These are phyloP conservation scores for Apiotrichum sp. DNA, from an alignment of 1,284 basidiomycete genomes.

Conservation along the genomic window DNA sequence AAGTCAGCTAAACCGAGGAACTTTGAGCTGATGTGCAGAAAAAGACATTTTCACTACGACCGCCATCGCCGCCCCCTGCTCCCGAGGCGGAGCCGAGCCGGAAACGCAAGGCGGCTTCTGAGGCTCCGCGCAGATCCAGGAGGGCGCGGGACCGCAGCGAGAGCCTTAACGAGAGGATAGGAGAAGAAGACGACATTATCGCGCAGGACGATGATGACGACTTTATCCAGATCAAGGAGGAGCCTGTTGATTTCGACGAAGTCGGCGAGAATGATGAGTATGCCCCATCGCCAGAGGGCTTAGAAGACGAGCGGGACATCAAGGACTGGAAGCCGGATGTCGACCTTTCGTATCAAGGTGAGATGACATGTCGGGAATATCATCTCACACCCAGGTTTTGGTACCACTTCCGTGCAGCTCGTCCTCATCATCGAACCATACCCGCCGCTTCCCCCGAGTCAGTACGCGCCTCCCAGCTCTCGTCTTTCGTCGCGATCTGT, in stretches of 20 bases:
- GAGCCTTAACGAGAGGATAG: neutral
- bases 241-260: constrained; percentile 13
- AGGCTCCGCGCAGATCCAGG: constrained; percentile 6
- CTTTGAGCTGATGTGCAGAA: constrained; percentile 19
- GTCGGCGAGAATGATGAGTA: neutral
- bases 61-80: constrained; percentile 29
- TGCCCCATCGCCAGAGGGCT: neutral
- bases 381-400: constrained; percentile 31
- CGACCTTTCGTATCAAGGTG: constrained; percentile 36
- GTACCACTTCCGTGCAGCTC: constrained; percentile 41
- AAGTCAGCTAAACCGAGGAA: constrained; percentile 15
- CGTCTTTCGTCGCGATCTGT: constrained; percentile 38
- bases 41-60: constrained; percentile 34
- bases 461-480: constrained; percentile 42
- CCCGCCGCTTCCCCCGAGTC: constrained; percentile 33
- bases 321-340: constrained; percentile 46
- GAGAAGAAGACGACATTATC: constrained; percentile 8
- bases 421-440: constrained; percentile 45
- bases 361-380: too few species aligned
- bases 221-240: constrained; percentile 21
- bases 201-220: constrained; percentile 15
- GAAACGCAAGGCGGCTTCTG: constrained; percentile 20
- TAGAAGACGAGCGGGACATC: constrained; percentile 29
- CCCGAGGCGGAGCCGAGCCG: constrained; percentile 1
- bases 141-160: constrained; percentile 10